Evolutionary conservation across 1,284 basidiomycete species (phyloP).

Genomic region (Exobasidium rhododendri): DNA sequence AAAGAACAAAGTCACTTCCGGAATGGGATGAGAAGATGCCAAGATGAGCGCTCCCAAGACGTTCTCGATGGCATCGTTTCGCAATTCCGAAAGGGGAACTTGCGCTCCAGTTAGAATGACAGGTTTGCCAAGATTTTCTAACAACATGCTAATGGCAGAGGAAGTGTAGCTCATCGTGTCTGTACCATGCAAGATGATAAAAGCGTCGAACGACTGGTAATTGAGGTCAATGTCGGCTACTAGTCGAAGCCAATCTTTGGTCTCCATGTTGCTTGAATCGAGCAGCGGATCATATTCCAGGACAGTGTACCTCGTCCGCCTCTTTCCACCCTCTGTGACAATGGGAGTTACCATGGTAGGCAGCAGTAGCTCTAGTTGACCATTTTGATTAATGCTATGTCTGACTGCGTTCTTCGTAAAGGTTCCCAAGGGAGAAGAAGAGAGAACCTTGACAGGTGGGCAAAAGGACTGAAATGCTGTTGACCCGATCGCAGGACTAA

Average conservation of each 20-base stretch:
- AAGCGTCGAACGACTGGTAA: constrained; percentile 77
- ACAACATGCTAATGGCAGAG: constrained; percentile 65
- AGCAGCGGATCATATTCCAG: constrained; percentile 61
- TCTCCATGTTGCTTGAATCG: constrained; percentile 76
- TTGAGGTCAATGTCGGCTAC: constrained; percentile 87
- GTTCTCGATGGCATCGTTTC: constrained; percentile 68
- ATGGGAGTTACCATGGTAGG: constrained; percentile 44
- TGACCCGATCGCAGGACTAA: neutral
- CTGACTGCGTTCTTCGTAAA: constrained; percentile 36
- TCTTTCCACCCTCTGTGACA: constrained; percentile 25
- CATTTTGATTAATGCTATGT: constrained; percentile 26
- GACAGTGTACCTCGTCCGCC: constrained; percentile 37
- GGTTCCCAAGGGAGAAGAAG: constrained; percentile 20
- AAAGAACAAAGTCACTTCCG: constrained; percentile 75
- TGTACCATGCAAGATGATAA: constrained; percentile 78
- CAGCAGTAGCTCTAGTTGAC: constrained; percentile 34
- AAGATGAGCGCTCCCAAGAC: constrained; percentile 76
- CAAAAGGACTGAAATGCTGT: neutral
- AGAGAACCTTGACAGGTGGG: constrained; percentile 3
- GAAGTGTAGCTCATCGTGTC: constrained; percentile 61
- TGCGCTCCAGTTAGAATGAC: constrained; percentile 85
- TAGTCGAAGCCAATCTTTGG: constrained; percentile 78
- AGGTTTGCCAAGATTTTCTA: constrained; percentile 86
- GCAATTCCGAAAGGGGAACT: constrained; percentile 79
- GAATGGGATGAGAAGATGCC: constrained; percentile 84